A percentile compares a stretch with the other conserved stretches of the same genome.
Evolutionary conservation across 306 rosid species (phyloP).

Genomic region (Cucurbita moschata): DNA sequence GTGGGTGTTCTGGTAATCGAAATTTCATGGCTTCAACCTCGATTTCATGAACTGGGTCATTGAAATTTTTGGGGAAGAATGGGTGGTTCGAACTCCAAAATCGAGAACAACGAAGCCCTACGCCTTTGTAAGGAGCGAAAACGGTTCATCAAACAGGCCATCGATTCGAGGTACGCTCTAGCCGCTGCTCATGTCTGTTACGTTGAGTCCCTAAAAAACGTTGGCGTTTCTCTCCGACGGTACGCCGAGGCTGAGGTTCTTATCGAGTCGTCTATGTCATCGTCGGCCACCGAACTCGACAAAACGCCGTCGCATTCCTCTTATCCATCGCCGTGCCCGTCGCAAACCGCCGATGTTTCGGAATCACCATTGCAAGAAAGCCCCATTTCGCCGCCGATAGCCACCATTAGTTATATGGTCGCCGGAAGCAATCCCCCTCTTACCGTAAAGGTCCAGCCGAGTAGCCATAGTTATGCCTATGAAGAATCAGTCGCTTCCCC

Average conservation of each 20-base stretch:
- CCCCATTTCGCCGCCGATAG: conserved; percentile 32
- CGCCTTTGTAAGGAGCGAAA: conserved; percentile 67
- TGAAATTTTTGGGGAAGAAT: conserved; percentile 18
- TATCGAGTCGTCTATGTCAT: conserved; percentile 64
- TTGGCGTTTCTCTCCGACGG: conserved; percentile 69
- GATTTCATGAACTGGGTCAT: conserved; percentile 14
- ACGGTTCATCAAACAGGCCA: conserved; percentile 61
- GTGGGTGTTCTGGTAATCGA: not conserved
- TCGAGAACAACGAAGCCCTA: conserved; percentile 61
- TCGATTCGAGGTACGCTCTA: conserved; percentile 71
- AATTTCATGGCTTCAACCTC: not conserved
- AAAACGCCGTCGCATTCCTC: conserved; percentile 86
- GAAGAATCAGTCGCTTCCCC: conserved; percentile 36
- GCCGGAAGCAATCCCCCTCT: conserved; percentile 39
- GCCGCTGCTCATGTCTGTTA: conserved; percentile 87
- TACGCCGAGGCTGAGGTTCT: conserved; percentile 70
- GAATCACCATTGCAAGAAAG: conserved; percentile 59
- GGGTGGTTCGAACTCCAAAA: conserved; percentile 73
- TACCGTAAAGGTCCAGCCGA: conserved; percentile 40
- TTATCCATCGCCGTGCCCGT: conserved; percentile 74
- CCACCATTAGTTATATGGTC: conserved; percentile 50
- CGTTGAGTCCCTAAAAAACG: conserved; percentile 45
- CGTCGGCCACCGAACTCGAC: conserved; percentile 36
- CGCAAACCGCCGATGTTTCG: conserved; percentile 37
- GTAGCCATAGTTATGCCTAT: conserved; percentile 22